Percentiles rank a stretch among this genome's conserved stretches.
phyloP scores from a whole-genome alignment of 305 asterid genomes.

The Solanum hybrid region DNA sequence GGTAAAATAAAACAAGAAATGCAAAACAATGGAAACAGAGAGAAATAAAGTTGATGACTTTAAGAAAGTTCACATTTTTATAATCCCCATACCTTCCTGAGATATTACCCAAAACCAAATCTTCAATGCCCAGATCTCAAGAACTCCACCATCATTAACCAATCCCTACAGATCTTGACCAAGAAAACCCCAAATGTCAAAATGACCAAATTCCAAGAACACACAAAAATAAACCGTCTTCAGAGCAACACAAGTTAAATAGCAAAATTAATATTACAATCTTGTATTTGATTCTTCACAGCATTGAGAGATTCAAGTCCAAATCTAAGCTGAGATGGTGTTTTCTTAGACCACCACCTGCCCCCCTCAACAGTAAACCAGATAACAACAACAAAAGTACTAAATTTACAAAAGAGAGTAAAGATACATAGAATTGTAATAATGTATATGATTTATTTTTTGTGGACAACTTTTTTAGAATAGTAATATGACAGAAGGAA shows the following conservation, averaged over 20 bases:
- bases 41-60: background rate
- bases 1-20: background rate
- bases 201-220: slow-evolving; percentile 26
- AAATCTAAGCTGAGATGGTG: slow-evolving; percentile 22
- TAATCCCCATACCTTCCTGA: slow-evolving; percentile 36
- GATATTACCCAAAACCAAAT: slow-evolving; percentile 10
- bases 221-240: background rate
- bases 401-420: slow-evolving; percentile 23
- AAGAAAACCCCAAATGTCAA: slow-evolving; percentile 18
- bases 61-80: slow-evolving; percentile 1
- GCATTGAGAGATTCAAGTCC: slow-evolving; percentile 29
- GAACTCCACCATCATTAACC: slow-evolving; percentile 28
- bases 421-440: slow-evolving; percentile 35
- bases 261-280: slow-evolving; percentile 13
- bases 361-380: slow-evolving; percentile 20
- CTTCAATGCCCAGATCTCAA: slow-evolving; percentile 59
- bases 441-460: background rate
- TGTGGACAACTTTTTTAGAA: slow-evolving; percentile 15
- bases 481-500: slow-evolving; percentile 35
- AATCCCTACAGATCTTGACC: slow-evolving; percentile 41
- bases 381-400: slow-evolving; percentile 35
- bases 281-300: slow-evolving; percentile 16
- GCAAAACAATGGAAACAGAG: background rate
- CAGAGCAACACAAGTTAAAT: slow-evolving; percentile 14
- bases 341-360: slow-evolving; percentile 16